Evolutionary conservation across 495 filamentous ascomycete species (phyloP).

Genomic region (Aspergillus incahuasiensis): DNA sequence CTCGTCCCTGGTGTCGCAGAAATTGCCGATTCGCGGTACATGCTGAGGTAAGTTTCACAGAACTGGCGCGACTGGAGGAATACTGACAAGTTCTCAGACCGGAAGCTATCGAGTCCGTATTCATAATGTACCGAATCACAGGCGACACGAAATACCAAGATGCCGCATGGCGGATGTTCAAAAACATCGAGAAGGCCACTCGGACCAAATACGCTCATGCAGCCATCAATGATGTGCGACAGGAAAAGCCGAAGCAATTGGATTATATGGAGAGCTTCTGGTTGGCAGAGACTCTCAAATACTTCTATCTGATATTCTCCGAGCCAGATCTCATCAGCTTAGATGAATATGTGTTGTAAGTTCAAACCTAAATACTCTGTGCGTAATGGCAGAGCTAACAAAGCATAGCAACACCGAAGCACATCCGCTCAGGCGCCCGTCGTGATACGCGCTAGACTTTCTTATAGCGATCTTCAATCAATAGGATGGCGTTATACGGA

Average conservation of each 20-base stretch:
- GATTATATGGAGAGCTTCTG: conserved; percentile 57
- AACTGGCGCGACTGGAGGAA: background rate
- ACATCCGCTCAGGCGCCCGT: conserved; percentile 60
- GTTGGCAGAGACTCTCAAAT: conserved; percentile 83
- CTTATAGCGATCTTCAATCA: background rate
- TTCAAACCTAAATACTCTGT: background rate
- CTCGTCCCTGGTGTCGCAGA: conserved; percentile 56
- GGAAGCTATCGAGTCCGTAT: conserved; percentile 69
- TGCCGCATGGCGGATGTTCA: conserved; percentile 74
- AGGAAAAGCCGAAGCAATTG: conserved; percentile 24
- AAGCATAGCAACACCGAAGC: conserved; percentile 64
- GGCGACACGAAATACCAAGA: conserved; percentile 63
- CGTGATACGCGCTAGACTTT: background rate
- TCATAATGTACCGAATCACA: conserved; percentile 71
- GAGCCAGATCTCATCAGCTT: conserved; percentile 63
- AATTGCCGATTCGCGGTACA: conserved; percentile 58
- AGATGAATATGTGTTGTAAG: conserved; percentile 63
- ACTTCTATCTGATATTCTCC: conserved; percentile 86
- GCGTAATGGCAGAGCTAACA: background rate
- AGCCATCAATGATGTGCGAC: conserved; percentile 54
- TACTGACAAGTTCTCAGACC: conserved; percentile 37
- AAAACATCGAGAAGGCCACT: conserved; percentile 55
- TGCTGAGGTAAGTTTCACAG: conserved; percentile 49
- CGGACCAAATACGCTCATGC: conserved; percentile 55
- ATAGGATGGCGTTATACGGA: background rate